A percentile compares a stretch with the other conserved stretches of the same genome.
Evolutionary conservation across 768 basidiomycete species (phyloP).

Genomic region (Suillus paluster): DNA sequence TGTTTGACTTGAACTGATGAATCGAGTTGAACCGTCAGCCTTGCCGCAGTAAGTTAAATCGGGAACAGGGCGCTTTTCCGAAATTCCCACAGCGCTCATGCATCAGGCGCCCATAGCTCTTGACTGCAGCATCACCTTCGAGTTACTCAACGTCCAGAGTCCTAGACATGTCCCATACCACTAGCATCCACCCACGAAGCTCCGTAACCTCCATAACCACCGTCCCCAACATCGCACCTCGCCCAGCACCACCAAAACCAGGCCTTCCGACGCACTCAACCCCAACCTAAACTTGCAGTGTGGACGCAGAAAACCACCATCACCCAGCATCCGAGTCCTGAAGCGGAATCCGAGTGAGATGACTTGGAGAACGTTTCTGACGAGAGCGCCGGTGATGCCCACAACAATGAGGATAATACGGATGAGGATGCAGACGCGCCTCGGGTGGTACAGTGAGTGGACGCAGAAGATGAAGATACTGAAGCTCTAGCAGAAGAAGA

Average conservation of each 20-base stretch:
- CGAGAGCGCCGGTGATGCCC: conserved; percentile 6
- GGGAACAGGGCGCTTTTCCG: no score
- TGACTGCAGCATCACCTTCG: no score
- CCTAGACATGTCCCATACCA: conserved; percentile 17
- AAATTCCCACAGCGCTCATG: no score
- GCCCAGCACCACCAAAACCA: conserved; percentile 11
- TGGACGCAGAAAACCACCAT: conserved; percentile 14
- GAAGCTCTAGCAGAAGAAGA: conserved; percentile 15
- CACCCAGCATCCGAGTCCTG: not conserved
- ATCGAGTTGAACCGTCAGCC: no score
- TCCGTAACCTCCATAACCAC: not conserved
- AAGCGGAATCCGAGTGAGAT: not conserved
- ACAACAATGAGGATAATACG: conserved; percentile 29
- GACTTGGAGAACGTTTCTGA: conserved; percentile 8
- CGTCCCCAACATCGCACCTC: conserved; percentile 6
- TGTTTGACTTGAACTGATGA: no score
- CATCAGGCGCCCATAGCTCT: no score
- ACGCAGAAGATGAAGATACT: conserved; percentile 42
- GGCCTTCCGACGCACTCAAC: conserved; percentile 15
- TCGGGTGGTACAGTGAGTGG: conserved; percentile 65
- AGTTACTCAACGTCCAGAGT: not conserved
- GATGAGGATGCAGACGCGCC: conserved; percentile 52
- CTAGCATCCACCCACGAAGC: conserved; percentile 7
- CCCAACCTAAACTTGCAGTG: conserved; percentile 24
- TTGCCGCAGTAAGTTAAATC: no score